Conservation (phyloP, 192 early-diverging fungal genomes). For the Coemansia sp. region DNA sequence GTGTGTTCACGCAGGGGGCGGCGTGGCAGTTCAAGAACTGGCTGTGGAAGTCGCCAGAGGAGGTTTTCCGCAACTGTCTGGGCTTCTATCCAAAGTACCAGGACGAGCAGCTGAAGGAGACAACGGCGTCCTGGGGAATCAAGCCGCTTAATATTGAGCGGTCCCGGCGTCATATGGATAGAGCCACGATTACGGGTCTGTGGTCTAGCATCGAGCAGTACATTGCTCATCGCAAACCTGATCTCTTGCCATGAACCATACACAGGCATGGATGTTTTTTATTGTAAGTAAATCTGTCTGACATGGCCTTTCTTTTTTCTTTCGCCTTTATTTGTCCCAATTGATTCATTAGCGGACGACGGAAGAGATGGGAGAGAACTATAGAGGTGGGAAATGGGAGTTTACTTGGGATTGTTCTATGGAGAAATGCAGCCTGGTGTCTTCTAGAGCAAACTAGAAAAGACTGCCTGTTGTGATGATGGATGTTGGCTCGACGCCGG, state of each 20-base stretch:
- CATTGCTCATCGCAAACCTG: slow-evolving; percentile 41
- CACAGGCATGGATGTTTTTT: neutral
- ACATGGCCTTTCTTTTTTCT: too few relatives aligned
- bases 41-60: slow-evolving; percentile 80
- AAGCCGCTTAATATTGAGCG: slow-evolving; percentile 46
- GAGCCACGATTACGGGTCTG: slow-evolving; percentile 42
- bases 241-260: slow-evolving; percentile 20
- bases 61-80: slow-evolving; percentile 76
- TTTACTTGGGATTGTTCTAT: too few relatives aligned
- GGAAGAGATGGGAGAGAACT: too few relatives aligned
- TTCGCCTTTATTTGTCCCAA: too few relatives aligned
- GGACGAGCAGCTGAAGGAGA: slow-evolving; percentile 44
- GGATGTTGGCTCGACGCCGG: slow-evolving; percentile 17
- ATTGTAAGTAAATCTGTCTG: too few relatives aligned
- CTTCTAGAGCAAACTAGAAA: neutral
- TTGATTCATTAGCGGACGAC: too few relatives aligned
- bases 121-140: slow-evolving; percentile 31
- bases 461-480: slow-evolving; percentile 24
- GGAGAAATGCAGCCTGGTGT: neutral
- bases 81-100: slow-evolving; percentile 60
- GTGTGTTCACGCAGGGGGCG: slow-evolving; percentile 87
- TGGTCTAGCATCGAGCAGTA: slow-evolving; percentile 45
- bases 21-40: slow-evolving; percentile 95
- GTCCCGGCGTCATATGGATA: slow-evolving; percentile 48
- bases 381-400: too few relatives aligned